Evolutionary conservation across 1,139 yeast species (phyloP).

Genomic region (Nematodospora anomalae): DNA sequence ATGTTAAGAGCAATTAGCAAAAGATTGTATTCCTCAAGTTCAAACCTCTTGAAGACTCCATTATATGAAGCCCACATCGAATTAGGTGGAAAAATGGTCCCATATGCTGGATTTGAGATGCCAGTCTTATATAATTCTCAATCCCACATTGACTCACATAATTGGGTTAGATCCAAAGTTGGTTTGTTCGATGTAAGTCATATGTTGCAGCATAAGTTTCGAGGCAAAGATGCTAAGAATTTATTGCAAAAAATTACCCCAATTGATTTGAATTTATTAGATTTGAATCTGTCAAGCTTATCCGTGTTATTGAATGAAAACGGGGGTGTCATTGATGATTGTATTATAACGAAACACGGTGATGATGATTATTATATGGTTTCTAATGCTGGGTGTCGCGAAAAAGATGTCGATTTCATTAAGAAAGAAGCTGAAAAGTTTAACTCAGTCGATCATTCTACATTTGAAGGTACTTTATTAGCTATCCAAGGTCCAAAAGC

Average conservation of each 20-base stretch:
- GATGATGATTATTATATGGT: constrained; percentile 83
- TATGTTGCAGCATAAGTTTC: constrained; percentile 85
- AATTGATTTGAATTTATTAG: constrained; percentile 63
- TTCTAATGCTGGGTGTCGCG: constrained; percentile 96
- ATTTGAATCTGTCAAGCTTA: constrained; percentile 64
- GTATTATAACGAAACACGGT: constrained; percentile 82
- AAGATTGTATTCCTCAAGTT: constrained; percentile 29
- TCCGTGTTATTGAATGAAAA: constrained; percentile 72
- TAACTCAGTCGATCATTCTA: constrained; percentile 54
- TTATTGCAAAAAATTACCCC: constrained; percentile 84
- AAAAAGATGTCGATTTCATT: constrained; percentile 70
- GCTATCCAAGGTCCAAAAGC: constrained; percentile 95
- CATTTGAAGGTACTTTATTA: constrained; percentile 73
- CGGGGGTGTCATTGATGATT: constrained; percentile 91
- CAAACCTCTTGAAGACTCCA: constrained; percentile 61
- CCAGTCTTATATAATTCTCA: constrained; percentile 85
- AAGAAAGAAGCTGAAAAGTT: constrained; percentile 48
- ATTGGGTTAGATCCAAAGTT: constrained; percentile 86
- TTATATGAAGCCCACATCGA: constrained; percentile 75
- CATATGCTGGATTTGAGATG: constrained; percentile 93
- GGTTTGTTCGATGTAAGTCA: constrained; percentile 96
- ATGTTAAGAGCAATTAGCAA: constrained; percentile 20
- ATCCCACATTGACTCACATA: constrained; percentile 87
- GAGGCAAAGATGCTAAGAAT: constrained; percentile 66
- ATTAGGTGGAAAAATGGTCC: constrained; percentile 87